Evolutionary conservation across 2,329 filamentous ascomycete genomes (phyloP).

Genomic region (Xylariales sp.): DNA sequence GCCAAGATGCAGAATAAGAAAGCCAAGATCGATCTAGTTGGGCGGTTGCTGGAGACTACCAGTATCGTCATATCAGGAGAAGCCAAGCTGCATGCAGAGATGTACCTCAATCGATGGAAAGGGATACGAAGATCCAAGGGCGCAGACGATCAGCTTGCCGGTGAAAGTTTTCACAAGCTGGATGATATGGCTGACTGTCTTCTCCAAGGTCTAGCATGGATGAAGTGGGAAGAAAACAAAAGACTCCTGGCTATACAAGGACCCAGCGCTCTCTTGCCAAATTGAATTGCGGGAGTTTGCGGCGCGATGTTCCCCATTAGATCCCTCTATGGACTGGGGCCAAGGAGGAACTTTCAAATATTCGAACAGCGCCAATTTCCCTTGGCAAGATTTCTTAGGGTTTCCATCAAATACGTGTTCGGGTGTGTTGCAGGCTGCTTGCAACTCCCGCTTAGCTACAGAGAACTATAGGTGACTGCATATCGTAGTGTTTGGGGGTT

Average conservation of each 20-base stretch:
- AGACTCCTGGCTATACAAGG: constrained; percentile 2
- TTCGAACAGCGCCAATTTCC: no score
- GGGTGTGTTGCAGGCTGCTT: no score
- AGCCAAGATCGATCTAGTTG: constrained; percentile 59
- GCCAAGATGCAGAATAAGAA: constrained; percentile 19
- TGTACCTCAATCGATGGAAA: constrained; percentile 16
- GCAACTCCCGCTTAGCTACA: no score
- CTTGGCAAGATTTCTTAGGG: no score
- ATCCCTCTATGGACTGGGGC: no score
- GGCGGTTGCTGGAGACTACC: constrained; percentile 40
- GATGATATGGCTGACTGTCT: constrained; percentile 81
- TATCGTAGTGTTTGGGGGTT: no score
- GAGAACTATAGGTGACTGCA: no score
- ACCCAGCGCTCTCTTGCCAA: constrained; percentile 1
- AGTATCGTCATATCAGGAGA: constrained; percentile 9
- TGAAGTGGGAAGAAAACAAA: constrained; percentile 67
- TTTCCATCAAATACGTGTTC: no score
- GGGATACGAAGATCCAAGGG: constrained; percentile 12
- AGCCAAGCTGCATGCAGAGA: constrained; percentile 6
- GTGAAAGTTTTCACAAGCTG: constrained; percentile 51
- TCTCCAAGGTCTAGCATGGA: constrained; percentile 72
- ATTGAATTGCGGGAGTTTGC: no score
- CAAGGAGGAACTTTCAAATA: no score
- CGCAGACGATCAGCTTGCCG: constrained; percentile 28
- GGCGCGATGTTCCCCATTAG: no score